These are phyloP conservation scores for Botrytis byssoidea DNA, from an alignment of 2,329 filamentous ascomycete genomes.

Conservation along the genomic window DNA sequence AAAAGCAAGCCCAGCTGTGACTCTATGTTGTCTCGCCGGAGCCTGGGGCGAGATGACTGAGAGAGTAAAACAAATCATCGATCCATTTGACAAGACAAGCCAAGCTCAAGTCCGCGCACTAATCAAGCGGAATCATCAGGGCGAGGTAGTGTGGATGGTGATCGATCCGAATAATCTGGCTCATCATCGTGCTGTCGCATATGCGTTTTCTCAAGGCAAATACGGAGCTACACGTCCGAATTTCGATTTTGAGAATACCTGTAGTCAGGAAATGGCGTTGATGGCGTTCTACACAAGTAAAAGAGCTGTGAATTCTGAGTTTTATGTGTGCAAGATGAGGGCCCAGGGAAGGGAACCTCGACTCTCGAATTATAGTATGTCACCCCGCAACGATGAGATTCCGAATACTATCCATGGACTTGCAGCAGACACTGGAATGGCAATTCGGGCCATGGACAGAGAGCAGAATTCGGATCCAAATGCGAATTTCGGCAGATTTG, in stretches of 20 bases:
- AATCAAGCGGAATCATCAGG: background rate
- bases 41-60: background rate
- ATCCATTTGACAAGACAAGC: background rate
- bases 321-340: background rate
- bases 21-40: background rate
- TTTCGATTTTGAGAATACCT: background rate
- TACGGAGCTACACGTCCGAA: background rate
- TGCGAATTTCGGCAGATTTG: background rate
- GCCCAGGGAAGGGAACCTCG: background rate
- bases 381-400: background rate
- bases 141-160: background rate
- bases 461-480: background rate
- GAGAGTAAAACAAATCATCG: background rate
- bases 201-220: background rate
- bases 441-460: background rate
- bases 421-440: too few relatives aligned
- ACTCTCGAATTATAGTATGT: background rate
- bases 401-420: background rate
- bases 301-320: background rate
- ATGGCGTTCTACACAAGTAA: background rate
- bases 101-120: background rate
- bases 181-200: background rate
- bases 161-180: background rate
- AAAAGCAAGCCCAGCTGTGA: background rate
- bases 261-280: background rate